Evolutionary conservation across 306 rosid genomes (phyloP), one percentile per base, ranked within the genome.

Genomic region (Myrica gale): DNA sequence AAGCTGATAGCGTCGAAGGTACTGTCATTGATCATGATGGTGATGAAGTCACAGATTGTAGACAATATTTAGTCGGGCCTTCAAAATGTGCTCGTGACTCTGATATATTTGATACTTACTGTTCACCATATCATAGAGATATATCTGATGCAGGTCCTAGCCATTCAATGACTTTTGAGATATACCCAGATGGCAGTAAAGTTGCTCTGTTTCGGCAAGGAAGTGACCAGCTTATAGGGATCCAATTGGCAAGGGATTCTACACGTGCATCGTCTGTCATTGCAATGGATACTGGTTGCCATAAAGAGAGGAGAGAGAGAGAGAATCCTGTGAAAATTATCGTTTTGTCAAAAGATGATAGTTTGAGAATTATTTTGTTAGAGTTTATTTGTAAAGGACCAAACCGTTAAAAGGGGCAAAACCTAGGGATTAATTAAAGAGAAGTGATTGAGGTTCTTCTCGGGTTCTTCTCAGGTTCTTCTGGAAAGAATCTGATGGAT

Each of bases 1-100:
- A 92, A 83, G 97, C 97, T 60, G 99, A 95, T 84, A 96, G 99
- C 47, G 90, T 90, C 77, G 98, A 96, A 88, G 99, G 98, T 87
- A 92, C 96, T 79, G 99, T 96, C 50, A 89, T 90, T 80, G 99
- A 96, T 74, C 97, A 96, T 68, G 98, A 95, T 84, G 96, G 93
- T 46, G 99, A 96, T 70, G 99, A 92, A 88, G 94, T 96, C 79
- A 96, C 97, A 15, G 94, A 92, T 71, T 88, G 92, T 39, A 84
- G 92, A 81, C 93, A 87, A 87, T 85, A 90, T 84, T 88, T 97
- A 73, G 98, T 91, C 48, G 97, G 98, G 82, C 98, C 97, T 63
- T 92, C 97, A 71, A 96, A 96, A 84, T 92, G 98, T 48, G 86
- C 87, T 20, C 96, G 99, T 21, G 98, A 92, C 51, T 79, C 93